Base-by-base conservation (phyloP, 768 basidiomycete species). In the Kwoniella pini region DNA sequence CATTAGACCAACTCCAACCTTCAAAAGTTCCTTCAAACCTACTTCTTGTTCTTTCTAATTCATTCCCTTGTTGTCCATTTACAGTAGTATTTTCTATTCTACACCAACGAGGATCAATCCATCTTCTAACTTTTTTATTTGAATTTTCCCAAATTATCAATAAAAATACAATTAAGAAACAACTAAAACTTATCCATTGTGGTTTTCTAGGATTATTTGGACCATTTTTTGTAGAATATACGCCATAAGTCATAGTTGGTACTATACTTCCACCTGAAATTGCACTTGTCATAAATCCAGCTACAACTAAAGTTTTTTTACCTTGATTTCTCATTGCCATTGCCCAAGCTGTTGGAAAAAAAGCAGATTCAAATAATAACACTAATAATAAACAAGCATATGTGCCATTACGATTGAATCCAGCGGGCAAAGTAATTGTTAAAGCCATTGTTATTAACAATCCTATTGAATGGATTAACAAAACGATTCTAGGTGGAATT, bases 261-360 rank as follows among this genome's bases (percentile, higher is more conserved):
- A 60, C 63, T 1, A 68, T 45, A 1, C 64, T 63, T 11, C 68
- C 76, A 4, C 70, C 74, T 4, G 51, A 50, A 11, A 74, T 69
- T 1, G 70, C 63, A 63, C 69, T 71, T 13, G 61, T 63, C 26
- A 70, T 28, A 13, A 39, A 52, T 2, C 71, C 65, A 7, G 74
- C 58, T 17, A 64, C 69, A 45, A 72, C 55, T 54, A 70, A 70
- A 3, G 71, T 72, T 52, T 68, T 55, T 57, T 60, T 54, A 4
- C 76, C 76, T 54, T 74, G 70, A 36, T 61, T 60, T 2, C 74
- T 64, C 1, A 75, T 53, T 12, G 54, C 57, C 52, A 77, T 72
- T 21, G 76, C 74, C 67, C 69, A 75, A 11, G 74, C 15, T 0
- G 68, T 65, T 3, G 76, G 76, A 59, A 77, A 75, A 31, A 77